Evolutionary conservation across 495 filamentous ascomycete genomes (phyloP), one percentile per base, ranked within the genome.

Genomic region (Talaromyces ruber): DNA sequence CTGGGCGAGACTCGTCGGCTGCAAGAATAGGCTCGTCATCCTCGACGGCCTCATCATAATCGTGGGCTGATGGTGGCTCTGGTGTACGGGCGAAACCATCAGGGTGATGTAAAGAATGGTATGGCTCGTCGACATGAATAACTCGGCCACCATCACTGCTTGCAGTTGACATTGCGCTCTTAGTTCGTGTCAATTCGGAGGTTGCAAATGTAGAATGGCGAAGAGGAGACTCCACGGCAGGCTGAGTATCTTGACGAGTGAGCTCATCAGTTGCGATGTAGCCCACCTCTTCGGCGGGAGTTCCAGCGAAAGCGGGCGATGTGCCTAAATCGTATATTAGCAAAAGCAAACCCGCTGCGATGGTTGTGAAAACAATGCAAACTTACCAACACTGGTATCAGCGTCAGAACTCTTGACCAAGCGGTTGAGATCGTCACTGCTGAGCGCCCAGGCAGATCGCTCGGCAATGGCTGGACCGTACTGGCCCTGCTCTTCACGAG

Each of bases 391-490:
- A 67, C 86, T 88, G 70, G 85, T 78, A 51, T 87, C 87, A 64
- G 78, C 80, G 39, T 82, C 83, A 34, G 88, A 89, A 52, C 91
- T 81, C 52, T 84, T 79, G 56, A 98, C 93, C 64, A 96, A 86
- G 76, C 91, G 92, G 74, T 96, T 95, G 67, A 99, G 77, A 67
- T 96, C 90, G 50, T 92, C 90, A 63, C 89, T 92, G 72, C 90
- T 96, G 84, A 96, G 79, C 63, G 91, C 92, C 79, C 88, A 94
- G 75, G 93, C 88, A 52, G 86, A 84, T 61, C 87, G 80, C 25
- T 84, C 84, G 25, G 88, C 87, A 60, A 86, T 79, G 45, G 78
- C 82, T 14, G 84, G 81, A 5, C 83, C 83, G 65, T 88, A 88
- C 66, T 87, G 84, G 11, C 85, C 84, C 59, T 79, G 72, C 69